Evolutionary conservation across 148 eudicot genomes (phyloP), one percentile per base, ranked within the genome.

Genomic region (Fallopia convolvulus): DNA sequence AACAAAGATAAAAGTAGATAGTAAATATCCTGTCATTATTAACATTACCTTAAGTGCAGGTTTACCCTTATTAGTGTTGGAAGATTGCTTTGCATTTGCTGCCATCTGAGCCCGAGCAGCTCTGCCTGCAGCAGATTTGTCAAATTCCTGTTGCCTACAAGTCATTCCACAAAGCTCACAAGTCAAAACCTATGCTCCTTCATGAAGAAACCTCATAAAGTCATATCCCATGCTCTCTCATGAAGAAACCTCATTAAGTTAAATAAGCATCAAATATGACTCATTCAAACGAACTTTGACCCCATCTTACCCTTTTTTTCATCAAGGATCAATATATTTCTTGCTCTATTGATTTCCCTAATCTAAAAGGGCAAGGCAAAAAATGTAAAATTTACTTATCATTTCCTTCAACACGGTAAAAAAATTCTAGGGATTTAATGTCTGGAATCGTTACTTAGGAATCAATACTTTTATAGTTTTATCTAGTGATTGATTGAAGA

Each of bases 121-220:
- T 79, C 90, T 90, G 79, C 98, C 97, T 47, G 88, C 86, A 80
- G 98, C 92, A 56, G 97, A 92, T 70, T 90, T 76, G 8, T 89
- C 93, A 81, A 88, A 94, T 61, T 94, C 87, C 81, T 90, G 84
- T 83, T 90, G 93, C 88, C 98, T 94, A 86, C 77, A 85, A 72
- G 10, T 68, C 72, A 68, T 68, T 39, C 72, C 72, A 68, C 72
- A 68, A 68, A 68, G 9, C 72, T 39, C 72, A 36, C 3, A 36
- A 68, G 42, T 68, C 20, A 68, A 33, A 68, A 36, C 8, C 20
- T 68, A 68, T 33, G 1, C 20, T 14, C 72, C 72, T 32, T 36
- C 44, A 36, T 14, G 11, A 33, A 39, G 21, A 33, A 68, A 36
- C 72, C 44, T 32, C 39, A 17, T 68, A 42, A 68, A 61, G 15